Evolutionary conservation across 805 yeast genomes (phyloP), one percentile per base, ranked within the genome.

Genomic region (Cyberlindnera samutprakarnensis): DNA sequence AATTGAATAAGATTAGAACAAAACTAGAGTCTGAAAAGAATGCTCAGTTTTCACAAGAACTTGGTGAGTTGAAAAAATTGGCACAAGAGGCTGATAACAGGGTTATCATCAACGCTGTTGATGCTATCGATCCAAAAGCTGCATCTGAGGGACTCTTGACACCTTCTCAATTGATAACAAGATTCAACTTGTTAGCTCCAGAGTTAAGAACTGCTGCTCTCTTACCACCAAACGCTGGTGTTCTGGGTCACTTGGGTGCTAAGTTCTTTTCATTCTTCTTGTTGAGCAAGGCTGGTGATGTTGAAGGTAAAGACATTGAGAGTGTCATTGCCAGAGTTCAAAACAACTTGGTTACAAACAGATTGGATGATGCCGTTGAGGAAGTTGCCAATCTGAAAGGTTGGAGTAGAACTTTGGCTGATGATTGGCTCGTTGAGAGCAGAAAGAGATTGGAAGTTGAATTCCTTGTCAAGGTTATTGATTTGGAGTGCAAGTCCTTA

Each of bases 141-240:
- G 53, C 64, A 31, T 43, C 61, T 24, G 45, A 53, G 18, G 83
- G 94, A 24, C 74, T 90, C 18, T 65, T 88, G 42, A 48, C 56
- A 1, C 50, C 43, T 30, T 35, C 52, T 2, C 56, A 51, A 34
- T 38, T 51, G 30, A 45, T 47, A 28, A 40, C 56, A 9, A 44
- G 56, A 43, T 51, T 49, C 84, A 73, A 76, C 42, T 62, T 78
- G 33, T 68, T 92, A 38, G 78, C 71, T 15, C 92, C 94, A 12
- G 95, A 90, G 61, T 73, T 92, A 53, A 78, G 95, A 57, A 75
- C 86, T 19, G 88, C 94, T 7, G 77, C 96, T 5, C 63, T 92
- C 46, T 72, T 88, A 40, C 96, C 97, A 34, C 94, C 94, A 46
- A 84, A 90, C 51, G 95, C 98, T 17, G 98, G 98, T 51, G 71